Base-by-base conservation (phyloP, 768 basidiomycete genomes). In the Boletus subparvulus region DNA sequence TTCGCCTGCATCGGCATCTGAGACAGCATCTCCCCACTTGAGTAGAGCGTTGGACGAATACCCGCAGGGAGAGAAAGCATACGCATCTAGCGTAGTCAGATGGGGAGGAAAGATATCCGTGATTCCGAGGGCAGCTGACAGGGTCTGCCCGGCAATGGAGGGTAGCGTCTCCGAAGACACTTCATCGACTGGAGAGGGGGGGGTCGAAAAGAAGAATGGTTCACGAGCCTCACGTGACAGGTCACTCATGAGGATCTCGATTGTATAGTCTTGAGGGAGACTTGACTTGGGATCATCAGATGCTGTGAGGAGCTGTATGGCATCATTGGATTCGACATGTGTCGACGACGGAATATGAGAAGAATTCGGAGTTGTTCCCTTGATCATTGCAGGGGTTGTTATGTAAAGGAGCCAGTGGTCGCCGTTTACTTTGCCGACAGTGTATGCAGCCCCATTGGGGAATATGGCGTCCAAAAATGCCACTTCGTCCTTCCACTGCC, bases 401-500 rank as follows among this genome's bases (percentile, higher is more conserved):
- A 98, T 80, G 76, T 98, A 99, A 40, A 98, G 85, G 46, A 98
- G 75, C 97, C 97, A 99, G 75, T 99, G 97, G 73, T 98, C 94
- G 47, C 96, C 92, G 72, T 99, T 99, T 72, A 96, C 90, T 67
- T 94, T 95, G 56, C 97, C 97, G 59, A 98, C 87, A 32, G 92
- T 95, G 77, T 99, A 99, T 4, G 95, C 97, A 8, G 93, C 84
- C 47, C 94, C 94, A 70, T 84, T 83, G 64, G 81, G 80, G 73
- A 99, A 98, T 59, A 95, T 86, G 59, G 83, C 83, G 69, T 99
- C 96, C 49, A 99, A 80, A 69, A 86, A 98, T 55, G 86, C 83
- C 66, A 98, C 90, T 75, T 99, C 97, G 54, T 90, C 83, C 56
- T 84, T 84, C 97, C 97, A 99, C 66, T 94, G 91, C 54, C 85